A percentile compares a stretch with the other conserved stretches of the same genome.
Conservation (phyloP, 2,329 filamentous ascomycete species). For the Aciculosporium take region DNA sequence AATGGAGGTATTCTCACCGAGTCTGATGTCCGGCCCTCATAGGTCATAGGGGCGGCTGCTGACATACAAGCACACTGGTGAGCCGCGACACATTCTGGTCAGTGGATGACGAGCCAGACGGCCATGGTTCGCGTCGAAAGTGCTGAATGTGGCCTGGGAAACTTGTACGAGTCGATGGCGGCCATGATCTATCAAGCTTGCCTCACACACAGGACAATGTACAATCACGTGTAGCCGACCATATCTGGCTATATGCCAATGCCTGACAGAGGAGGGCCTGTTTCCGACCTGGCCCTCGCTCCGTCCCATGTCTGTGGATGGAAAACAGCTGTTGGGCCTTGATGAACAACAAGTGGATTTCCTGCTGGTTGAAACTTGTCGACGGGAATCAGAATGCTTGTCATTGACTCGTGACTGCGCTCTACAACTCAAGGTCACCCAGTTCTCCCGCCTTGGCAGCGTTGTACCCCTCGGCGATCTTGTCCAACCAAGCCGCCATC, state of each 20-base stretch:
- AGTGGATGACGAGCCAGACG: background rate
- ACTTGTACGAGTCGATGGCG: too few species aligned
- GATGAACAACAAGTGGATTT: background rate
- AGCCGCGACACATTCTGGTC: background rate
- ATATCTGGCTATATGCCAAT: background rate
- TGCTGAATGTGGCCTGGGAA: too few species aligned
- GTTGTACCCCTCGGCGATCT: constrained; percentile 33
- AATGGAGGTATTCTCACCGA: too few species aligned
- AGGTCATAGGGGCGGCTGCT: background rate
- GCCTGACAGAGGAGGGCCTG: background rate
- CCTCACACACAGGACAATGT: background rate
- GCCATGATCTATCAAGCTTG: too few species aligned
- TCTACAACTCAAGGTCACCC: constrained; percentile 17
- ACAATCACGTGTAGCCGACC: background rate
- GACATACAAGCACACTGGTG: background rate
- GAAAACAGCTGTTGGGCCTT: background rate
- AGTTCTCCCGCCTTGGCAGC: constrained; percentile 11
- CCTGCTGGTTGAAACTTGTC: background rate
- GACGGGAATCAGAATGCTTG: background rate
- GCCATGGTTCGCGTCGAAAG: background rate
- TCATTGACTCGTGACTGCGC: background rate
- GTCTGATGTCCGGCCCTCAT: too few species aligned
- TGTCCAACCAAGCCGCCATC: constrained; percentile 52
- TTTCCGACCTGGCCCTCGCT: background rate
- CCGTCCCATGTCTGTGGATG: background rate